Evolutionary conservation across 2,329 filamentous ascomycete species (phyloP), one percentile per base, ranked within the genome.

Genomic region (Penicillium sp.): DNA sequence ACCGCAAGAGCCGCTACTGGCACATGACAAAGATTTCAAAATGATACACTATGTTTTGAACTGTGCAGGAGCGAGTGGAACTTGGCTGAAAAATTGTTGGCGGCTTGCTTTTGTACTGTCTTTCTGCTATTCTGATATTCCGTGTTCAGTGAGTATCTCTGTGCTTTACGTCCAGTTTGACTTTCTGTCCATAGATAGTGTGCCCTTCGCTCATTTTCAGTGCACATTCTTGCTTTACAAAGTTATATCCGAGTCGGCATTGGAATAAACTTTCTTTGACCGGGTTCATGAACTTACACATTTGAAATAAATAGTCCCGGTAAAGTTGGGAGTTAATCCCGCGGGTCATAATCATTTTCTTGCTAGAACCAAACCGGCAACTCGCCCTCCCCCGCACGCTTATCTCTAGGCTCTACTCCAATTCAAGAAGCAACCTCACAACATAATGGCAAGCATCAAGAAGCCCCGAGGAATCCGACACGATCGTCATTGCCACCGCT

Each of bases 401-500:
- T 61, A 59, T 61, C 59, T 59, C 41, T 40, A 26, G 37, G 42
- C 31, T 37, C 41, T 42, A 11, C 48, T 43, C 37, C 44, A 23
- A 45, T 27, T 37, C n/a, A 18, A 35, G 12, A 42, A n/a, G n/a
- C n/a, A n/a, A 20, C 4, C 31, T 12, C 8, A 47, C 45, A 51
- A 47, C 27, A 41, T 15, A 8, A 63, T 62, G 59, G 49, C 51
- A 15, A 33, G 50, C n/a, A 35, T 49, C 22, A 65, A 65, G 50
- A 68, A 67, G 55, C 68, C 68, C 9, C 64, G 68, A 12, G 67
- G 68, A 2, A 67, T 70, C n/a, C 64, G 68, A 7, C 61, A 64
- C 31, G 68, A 70, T 55, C 65, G 68, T 18, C 63, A 70, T 45
- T 70, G 68, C 43, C 41, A 56, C 41, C 65, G 53, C 44, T 70